Conservation (phyloP, 1,284 basidiomycete species). For the Irpex lacteus region DNA sequence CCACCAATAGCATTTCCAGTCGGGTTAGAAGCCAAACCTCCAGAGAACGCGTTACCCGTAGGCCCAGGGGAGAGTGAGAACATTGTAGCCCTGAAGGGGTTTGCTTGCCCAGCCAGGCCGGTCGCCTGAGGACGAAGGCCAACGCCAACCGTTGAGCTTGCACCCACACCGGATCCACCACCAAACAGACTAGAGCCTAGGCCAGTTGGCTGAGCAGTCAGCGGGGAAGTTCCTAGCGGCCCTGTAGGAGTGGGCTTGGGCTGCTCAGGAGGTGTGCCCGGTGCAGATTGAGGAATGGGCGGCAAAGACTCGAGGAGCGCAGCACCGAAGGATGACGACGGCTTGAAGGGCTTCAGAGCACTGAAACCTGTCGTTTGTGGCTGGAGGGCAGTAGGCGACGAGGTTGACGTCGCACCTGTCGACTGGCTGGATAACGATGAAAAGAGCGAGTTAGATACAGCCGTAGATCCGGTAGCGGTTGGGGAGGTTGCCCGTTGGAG, state of each 20-base stretch:
- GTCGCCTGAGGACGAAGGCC: constrained; percentile 75
- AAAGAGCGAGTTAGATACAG: constrained; percentile 44
- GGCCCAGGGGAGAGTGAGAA: constrained; percentile 23
- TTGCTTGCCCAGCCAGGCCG: constrained; percentile 54
- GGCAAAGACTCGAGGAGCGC: constrained; percentile 78
- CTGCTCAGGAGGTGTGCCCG: constrained; percentile 41
- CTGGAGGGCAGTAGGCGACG: constrained; percentile 42
- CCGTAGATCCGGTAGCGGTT: constrained; percentile 29
- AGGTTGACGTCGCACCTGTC: constrained; percentile 41
- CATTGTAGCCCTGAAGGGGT: constrained; percentile 68
- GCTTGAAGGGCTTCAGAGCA: constrained; percentile 89
- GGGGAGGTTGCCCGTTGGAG: constrained; percentile 38
- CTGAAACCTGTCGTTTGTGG: constrained; percentile 82
- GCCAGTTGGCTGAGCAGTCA: constrained; percentile 34
- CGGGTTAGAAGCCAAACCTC: constrained; percentile 12
- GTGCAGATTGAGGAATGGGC: constrained; percentile 58
- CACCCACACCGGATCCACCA: constrained; percentile 25
- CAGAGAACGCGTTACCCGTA: constrained; percentile 13
- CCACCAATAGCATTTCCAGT: background rate
- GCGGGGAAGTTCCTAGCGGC: constrained; percentile 15
- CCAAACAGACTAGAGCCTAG: constrained; percentile 14
- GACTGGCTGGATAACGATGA: constrained; percentile 49
- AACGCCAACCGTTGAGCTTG: constrained; percentile 43
- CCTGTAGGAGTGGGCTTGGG: constrained; percentile 8
- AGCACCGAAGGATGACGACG: constrained; percentile 85